Base-by-base conservation (phyloP, 2,329 filamentous ascomycete species). In the Colletotrichum kahawae region DNA sequence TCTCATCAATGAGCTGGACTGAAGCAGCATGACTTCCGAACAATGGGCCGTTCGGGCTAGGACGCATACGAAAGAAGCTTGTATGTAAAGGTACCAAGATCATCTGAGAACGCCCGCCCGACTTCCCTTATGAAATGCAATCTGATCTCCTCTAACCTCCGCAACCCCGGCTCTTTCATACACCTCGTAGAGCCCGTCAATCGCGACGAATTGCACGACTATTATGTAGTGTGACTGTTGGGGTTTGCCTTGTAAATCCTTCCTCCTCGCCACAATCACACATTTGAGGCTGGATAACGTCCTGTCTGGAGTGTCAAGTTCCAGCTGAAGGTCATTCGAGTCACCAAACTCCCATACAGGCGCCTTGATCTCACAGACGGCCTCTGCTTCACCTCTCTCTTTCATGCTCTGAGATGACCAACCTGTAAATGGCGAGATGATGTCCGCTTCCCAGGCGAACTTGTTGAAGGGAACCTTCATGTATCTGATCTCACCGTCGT, bases 401-500 rank as follows among this genome's bases (percentile, higher is more conserved):
- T n/a, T 34, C n/a, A 8, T n/a, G 18, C 36, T 8, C 29, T 13
- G 27, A 24, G n/a, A 12, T 24, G 18, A 13, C 60, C 56, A 33
- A 5, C 6, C 7, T 43, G 5, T 6, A 1, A 70, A 72, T 7
- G 64, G 70, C 13, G 70, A 68, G 12, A 56, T 9, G 4, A 69
- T 29, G 8, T 54, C 21, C 31, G 4, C 16, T 5, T 62, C 70
- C 70, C 63, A 68, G 5, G 29, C 18, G 9, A 79, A 76, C 1
- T 51, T 43, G 2, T 73, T 75, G 14, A 82, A 79, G 0, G 76
- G 74, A 1, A 80, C 59, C 10, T 79, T 34, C 14, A 83, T n/a
- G 34, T 79, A 84, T 7, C 76, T 65, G 4, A 84, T 84, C 0
- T 64, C 78, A 4, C 83, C 83, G 3, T 79, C 24, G 33, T 84